Evolutionary conservation across 345 rosid species (phyloP).

Genomic region (Mangifera indica): DNA sequence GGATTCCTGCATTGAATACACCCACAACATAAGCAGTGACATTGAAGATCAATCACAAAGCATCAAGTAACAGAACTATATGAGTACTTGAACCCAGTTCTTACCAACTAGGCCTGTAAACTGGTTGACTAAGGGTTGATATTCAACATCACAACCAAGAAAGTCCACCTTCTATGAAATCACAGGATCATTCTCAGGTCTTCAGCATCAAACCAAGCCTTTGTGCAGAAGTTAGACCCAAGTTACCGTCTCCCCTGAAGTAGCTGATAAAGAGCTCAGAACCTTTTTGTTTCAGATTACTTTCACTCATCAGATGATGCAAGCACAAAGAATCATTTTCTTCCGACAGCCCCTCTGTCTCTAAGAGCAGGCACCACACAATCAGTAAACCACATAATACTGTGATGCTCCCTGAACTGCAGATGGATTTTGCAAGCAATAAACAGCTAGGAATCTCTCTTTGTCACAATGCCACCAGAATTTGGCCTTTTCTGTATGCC

Average conservation of each 20-base stretch:
- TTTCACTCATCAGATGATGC: conserved; percentile 8
- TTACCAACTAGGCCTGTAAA: conserved; percentile 28
- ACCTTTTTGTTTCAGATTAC: conserved; percentile 10
- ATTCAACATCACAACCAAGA: conserved; percentile 19
- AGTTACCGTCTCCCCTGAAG: neutral
- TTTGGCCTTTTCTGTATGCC: conserved; percentile 58
- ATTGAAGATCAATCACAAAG: neutral
- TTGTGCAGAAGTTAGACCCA: neutral
- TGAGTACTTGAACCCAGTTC: neutral
- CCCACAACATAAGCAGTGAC: neutral
- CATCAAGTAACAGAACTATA: neutral
- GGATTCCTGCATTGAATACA: conserved; percentile 20
- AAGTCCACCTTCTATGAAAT: conserved; percentile 20
- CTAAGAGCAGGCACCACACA: conserved; percentile 7
- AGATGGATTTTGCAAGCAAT: neutral
- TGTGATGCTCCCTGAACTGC: conserved; percentile 4
- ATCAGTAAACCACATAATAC: neutral
- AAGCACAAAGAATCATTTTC: neutral
- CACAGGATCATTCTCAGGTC: conserved; percentile 13
- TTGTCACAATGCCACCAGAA: conserved; percentile 45
- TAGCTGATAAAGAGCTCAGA: neutral
- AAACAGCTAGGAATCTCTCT: conserved; percentile 44
- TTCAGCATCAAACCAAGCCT: neutral
- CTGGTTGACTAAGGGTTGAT: conserved; percentile 24
- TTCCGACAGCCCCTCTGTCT: conserved; percentile 16